Evolutionary conservation across 192 early-diverging fungal genomes (phyloP).

Genomic region (Chytriomyces confervae): DNA sequence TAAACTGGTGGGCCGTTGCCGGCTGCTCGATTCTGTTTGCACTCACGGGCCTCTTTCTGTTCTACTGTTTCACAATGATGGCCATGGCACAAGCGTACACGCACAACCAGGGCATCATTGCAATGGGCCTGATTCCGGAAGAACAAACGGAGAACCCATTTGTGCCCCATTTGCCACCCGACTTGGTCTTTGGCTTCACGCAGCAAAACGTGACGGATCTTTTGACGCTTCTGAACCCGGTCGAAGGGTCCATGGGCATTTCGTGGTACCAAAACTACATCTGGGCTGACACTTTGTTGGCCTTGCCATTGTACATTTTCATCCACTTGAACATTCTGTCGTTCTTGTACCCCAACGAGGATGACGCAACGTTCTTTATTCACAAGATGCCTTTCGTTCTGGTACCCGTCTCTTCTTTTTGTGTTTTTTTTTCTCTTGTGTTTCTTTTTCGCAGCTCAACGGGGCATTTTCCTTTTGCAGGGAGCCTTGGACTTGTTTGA

Average conservation of each 20-base stretch:
- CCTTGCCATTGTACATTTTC: conserved; percentile 17
- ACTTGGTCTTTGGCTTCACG: conserved; percentile 27
- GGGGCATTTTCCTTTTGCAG: background rate
- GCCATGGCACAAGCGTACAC: background rate
- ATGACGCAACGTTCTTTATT: background rate
- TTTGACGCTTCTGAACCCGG: conserved; percentile 1
- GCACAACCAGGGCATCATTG: conserved; percentile 2
- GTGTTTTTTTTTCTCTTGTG: background rate
- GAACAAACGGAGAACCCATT: conserved; percentile 3
- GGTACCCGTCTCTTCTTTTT: background rate
- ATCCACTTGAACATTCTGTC: conserved; percentile 19
- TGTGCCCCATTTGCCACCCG: conserved; percentile 14
- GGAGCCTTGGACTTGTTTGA: conserved; percentile 28
- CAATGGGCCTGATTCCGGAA: background rate
- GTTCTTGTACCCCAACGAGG: conserved; percentile 20
- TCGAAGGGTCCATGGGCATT: background rate
- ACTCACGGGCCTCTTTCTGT: background rate
- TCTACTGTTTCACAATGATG: background rate
- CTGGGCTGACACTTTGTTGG: conserved; percentile 5
- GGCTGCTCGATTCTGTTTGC: background rate
- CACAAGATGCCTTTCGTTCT: background rate
- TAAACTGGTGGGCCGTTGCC: background rate
- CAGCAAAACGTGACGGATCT: conserved; percentile 6
- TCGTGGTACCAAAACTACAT: conserved; percentile 16
- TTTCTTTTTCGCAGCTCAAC: background rate